Conservation (phyloP, 2,329 filamentous ascomycete genomes). For the Fusarium brachygibbosum region DNA sequence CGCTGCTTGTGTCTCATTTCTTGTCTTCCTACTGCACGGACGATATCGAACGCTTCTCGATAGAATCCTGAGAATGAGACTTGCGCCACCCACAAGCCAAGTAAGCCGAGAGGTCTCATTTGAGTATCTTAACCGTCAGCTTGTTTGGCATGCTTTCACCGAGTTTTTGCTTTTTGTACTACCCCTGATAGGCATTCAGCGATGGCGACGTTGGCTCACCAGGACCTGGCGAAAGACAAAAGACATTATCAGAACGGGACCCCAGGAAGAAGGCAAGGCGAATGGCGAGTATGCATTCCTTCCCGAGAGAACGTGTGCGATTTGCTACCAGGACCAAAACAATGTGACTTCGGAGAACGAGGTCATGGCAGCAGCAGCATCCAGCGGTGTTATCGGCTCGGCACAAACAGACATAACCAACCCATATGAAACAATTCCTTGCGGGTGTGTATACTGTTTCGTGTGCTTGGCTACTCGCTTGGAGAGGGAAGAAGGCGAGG, state of each 20-base stretch:
- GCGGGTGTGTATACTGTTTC: constrained; percentile 95
- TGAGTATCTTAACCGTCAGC: constrained; percentile 95
- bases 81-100: constrained; percentile 87
- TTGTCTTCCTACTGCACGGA: constrained; percentile 91
- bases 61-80: constrained; percentile 83
- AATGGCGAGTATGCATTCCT: constrained; percentile 85
- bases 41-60: constrained; percentile 93
- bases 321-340: constrained; percentile 96
- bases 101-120: constrained; percentile 94
- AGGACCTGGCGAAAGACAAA: constrained; percentile 88
- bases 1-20: constrained; percentile 86
- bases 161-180: constrained; percentile 97
- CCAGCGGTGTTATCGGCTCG: constrained; percentile 85
- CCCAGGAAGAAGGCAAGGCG: constrained; percentile 63
- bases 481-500: constrained; percentile 93
- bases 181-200: constrained; percentile 93
- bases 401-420: constrained; percentile 96
- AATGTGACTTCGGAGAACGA: constrained; percentile 79
- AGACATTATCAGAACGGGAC: constrained; percentile 68
- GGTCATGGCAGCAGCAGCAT: constrained; percentile 76
- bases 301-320: constrained; percentile 93
- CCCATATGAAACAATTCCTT: constrained; percentile 91
- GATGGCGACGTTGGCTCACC: constrained; percentile 91
- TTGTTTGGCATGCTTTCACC: constrained; percentile 99
- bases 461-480: constrained; percentile 92